Percentiles rank a stretch among this genome's conserved stretches.
phyloP scores from a whole-genome alignment of 495 filamentous ascomycete species.

The Acidomyces sp. region DNA sequence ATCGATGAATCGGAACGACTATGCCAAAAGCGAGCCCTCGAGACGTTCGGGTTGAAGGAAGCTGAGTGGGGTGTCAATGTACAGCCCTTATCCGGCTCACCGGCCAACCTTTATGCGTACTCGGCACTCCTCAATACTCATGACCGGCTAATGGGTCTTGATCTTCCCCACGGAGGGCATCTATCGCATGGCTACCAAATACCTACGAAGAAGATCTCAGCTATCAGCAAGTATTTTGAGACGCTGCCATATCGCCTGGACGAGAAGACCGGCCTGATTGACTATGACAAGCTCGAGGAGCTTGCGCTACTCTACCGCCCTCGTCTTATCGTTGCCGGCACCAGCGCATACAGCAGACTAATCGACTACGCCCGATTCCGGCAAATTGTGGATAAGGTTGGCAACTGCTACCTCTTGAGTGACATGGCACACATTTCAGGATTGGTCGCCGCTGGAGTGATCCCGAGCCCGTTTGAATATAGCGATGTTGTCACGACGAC shows the following conservation, averaged over 20 bases:
- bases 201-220: constrained; percentile 95
- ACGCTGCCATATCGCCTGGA: constrained; percentile 89
- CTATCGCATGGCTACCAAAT: constrained; percentile 97
- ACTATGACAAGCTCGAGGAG: constrained; percentile 87
- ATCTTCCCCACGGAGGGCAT: constrained; percentile 92
- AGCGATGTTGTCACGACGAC: constrained; percentile 98
- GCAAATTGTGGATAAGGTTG: constrained; percentile 86
- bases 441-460: constrained; percentile 82
- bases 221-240: constrained; percentile 97
- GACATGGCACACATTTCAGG: constrained; percentile 99
- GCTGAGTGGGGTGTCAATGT: constrained; percentile 98
- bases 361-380: constrained; percentile 97
- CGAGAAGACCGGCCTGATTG: constrained; percentile 87
- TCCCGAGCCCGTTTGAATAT: constrained; percentile 84
- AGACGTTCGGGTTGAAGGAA: constrained; percentile 68
- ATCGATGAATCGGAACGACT: constrained; percentile 84
- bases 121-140: constrained; percentile 83
- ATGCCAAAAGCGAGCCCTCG: constrained; percentile 77
- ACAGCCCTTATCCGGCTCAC: constrained; percentile 86
- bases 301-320: constrained; percentile 91
- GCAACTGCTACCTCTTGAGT: constrained; percentile 65
- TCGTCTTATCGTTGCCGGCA: constrained; percentile 91
- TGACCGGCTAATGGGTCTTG: constrained; percentile 92
- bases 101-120: constrained; percentile 92
- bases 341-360: constrained; percentile 94